Evolutionary conservation across 2,329 filamentous ascomycete genomes (phyloP).

Genomic region (Neofusicoccum sp.): DNA sequence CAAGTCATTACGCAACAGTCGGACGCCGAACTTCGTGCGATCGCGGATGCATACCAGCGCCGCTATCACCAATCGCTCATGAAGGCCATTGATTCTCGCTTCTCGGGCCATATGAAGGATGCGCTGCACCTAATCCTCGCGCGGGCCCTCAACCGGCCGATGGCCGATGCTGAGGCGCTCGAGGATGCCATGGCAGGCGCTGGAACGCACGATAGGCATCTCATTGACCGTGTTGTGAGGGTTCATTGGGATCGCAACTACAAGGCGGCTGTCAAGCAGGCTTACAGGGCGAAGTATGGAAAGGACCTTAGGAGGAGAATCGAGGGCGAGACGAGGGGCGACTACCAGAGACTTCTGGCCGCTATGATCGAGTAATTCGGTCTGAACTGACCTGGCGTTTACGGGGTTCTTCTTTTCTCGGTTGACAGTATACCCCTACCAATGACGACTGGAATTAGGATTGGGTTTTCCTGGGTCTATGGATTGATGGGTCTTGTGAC

Average conservation of each 20-base stretch:
- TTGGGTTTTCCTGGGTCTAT: neutral
- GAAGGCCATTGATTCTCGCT: conserved; percentile 74
- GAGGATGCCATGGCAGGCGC: conserved; percentile 83
- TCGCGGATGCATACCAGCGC: conserved; percentile 72
- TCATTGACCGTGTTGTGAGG: conserved; percentile 75
- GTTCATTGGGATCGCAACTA: conserved; percentile 78
- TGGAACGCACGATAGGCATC: conserved; percentile 80
- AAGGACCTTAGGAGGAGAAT: conserved; percentile 68
- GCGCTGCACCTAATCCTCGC: conserved; percentile 78
- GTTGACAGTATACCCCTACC: neutral
- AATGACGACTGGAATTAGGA: neutral
- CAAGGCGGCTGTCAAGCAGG: conserved; percentile 73
- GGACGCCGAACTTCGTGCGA: conserved; percentile 80
- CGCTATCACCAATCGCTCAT: conserved; percentile 69
- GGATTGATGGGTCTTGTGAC: no score
- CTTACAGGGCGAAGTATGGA: conserved; percentile 70
- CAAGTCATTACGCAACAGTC: conserved; percentile 73
- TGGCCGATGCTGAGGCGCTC: conserved; percentile 78
- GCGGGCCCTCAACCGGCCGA: conserved; percentile 74
- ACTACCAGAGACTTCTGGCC: conserved; percentile 75
- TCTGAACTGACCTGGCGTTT: neutral
- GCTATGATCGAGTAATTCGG: conserved; percentile 51
- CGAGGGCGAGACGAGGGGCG: conserved; percentile 78
- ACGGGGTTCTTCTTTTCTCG: neutral
- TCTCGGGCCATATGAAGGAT: conserved; percentile 88